Conservation (phyloP, 2,329 filamentous ascomycete species). For the Ophiostoma angusticollis region DNA sequence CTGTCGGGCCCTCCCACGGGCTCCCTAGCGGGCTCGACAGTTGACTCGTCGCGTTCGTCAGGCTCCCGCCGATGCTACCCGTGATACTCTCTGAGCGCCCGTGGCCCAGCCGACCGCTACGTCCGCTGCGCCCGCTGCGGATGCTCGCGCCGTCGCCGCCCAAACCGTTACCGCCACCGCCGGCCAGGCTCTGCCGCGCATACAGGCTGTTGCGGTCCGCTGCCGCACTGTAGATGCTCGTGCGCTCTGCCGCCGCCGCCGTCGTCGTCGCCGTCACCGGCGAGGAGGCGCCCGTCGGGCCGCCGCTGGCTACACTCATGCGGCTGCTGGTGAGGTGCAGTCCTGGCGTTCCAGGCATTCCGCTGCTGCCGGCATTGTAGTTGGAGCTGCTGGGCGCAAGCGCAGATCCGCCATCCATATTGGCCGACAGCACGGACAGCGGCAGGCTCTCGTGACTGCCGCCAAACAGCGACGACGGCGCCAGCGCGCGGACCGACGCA, state of each 20-base stretch:
- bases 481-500: conserved; percentile 72
- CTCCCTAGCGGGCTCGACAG: conserved; percentile 45
- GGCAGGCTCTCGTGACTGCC: conserved; percentile 70
- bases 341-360: conserved; percentile 31
- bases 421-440: conserved; percentile 63
- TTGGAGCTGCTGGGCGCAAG: conserved; percentile 42
- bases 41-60: conserved; percentile 41
- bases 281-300: conserved; percentile 15
- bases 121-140: conserved; percentile 69
- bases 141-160: conserved; percentile 57
- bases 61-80: conserved; percentile 52
- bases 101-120: conserved; percentile 67
- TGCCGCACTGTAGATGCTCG: conserved; percentile 68
- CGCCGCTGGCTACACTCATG: conserved; percentile 15
- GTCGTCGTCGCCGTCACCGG: conserved; percentile 25
- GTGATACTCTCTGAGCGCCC: conserved; percentile 69
- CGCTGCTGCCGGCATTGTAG: conserved; percentile 17
- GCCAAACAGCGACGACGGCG: conserved; percentile 69
- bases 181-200: conserved; percentile 26
- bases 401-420: conserved; percentile 40
- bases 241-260: conserved; percentile 42
- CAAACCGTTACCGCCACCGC: conserved; percentile 26
- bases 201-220: conserved; percentile 78
- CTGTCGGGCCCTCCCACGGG: conserved; percentile 18
- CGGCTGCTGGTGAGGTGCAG: conserved; percentile 36